phyloP scores from a whole-genome alignment of 83 land plant genomes.

The Diphasiastrum complanatum region DNA sequence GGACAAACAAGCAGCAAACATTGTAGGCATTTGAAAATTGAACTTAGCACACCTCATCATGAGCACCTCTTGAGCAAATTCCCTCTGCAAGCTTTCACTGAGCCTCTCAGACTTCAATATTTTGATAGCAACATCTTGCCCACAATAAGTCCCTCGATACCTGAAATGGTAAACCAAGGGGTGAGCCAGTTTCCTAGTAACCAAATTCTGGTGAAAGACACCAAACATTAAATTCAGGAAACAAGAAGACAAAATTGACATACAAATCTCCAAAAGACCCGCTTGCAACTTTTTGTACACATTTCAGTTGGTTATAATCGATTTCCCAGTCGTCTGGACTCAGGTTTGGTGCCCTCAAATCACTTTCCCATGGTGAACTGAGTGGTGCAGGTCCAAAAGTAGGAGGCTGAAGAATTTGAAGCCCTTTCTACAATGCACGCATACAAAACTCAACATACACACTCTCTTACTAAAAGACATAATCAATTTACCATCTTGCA shows the following conservation, averaged over 20 bases:
- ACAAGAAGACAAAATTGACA: constrained; percentile 23
- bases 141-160: constrained; percentile 48
- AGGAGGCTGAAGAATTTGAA: no score
- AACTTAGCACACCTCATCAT: constrained; percentile 96
- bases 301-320: constrained; percentile 47
- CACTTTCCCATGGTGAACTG: no score
- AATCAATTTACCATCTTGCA: no score
- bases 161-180: constrained; percentile 14
- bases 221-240: not conserved
- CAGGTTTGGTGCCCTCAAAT: no score
- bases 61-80: constrained; percentile 93
- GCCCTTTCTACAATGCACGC: no score
- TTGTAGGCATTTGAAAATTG: no score
- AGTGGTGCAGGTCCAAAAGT: no score
- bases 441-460: no score
- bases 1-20: no score
- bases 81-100: constrained; percentile 63
- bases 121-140: constrained; percentile 95
- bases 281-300: constrained; percentile 60
- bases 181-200: constrained; percentile 23
- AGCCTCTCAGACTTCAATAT: constrained; percentile 82
- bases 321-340: constrained; percentile 90
- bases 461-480: no score
- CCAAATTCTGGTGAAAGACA: not conserved
- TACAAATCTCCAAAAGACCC: constrained; percentile 89